These are phyloP conservation scores for Penicillium paradoxum DNA, from an alignment of 495 filamentous ascomycete species.

Conservation along the genomic window DNA sequence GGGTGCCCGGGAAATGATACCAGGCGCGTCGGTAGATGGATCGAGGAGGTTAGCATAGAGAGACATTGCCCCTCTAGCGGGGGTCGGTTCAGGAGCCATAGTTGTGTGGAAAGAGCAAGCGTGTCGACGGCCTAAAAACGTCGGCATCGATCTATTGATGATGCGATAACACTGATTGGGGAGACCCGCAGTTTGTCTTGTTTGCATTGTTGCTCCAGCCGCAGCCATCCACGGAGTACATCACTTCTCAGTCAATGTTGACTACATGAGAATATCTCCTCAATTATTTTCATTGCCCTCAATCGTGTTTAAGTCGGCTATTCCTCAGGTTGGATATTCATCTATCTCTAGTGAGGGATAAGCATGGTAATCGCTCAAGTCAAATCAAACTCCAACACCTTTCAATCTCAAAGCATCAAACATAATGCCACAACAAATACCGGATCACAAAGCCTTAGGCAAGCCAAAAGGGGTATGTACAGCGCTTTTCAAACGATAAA, in stretches of 20 bases:
- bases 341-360: background rate
- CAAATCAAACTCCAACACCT: background rate
- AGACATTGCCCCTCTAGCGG: constrained; percentile 32
- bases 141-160: background rate
- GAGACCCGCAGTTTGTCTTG: background rate
- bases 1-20: constrained; percentile 70
- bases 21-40: constrained; percentile 46
- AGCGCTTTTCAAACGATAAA: background rate
- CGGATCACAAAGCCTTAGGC: constrained; percentile 16
- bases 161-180: background rate
- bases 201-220: background rate
- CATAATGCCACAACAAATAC: constrained; percentile 13
- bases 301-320: background rate
- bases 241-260: too few relatives aligned
- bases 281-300: background rate
- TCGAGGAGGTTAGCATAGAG: constrained; percentile 64
- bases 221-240: too few relatives aligned
- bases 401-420: background rate
- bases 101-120: background rate
- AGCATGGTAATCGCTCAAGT: background rate
- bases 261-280: too few relatives aligned
- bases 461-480: constrained; percentile 20
- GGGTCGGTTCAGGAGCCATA: constrained; percentile 37
- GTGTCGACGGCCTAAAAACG: background rate
- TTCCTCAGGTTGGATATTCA: background rate